A percentile compares a stretch with the other conserved stretches of the same genome.
These are phyloP conservation scores for Diaporthe batatas DNA, from an alignment of 2,329 filamentous ascomycete genomes.

Conservation along the genomic window DNA sequence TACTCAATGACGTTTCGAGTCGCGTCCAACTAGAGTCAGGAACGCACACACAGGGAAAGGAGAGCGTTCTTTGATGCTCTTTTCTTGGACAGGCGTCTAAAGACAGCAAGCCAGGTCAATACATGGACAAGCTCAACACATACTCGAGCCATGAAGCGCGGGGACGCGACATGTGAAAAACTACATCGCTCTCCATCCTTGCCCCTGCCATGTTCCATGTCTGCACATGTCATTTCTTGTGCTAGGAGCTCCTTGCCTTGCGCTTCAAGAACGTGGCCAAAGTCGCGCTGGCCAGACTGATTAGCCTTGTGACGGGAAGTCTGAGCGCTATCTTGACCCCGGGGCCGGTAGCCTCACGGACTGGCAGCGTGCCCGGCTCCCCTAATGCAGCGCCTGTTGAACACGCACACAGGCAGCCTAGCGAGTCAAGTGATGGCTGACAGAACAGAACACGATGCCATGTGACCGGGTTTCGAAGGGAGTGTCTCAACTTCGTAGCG, in stretches of 20 bases:
- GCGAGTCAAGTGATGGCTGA: not conserved
- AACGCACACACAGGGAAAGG: too few species aligned
- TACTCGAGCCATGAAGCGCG: too few species aligned
- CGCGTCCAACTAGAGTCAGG: too few species aligned
- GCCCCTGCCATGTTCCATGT: not conserved
- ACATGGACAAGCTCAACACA: too few species aligned
- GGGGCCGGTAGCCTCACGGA: not conserved
- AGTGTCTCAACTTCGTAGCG: too few species aligned
- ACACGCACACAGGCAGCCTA: not conserved
- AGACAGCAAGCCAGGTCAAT: too few species aligned
- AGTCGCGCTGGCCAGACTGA: not conserved
- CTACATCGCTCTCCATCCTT: not conserved
- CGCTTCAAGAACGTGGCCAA: not conserved
- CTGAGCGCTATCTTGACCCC: not conserved
- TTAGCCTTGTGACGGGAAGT: not conserved
- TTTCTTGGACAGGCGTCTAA: not conserved
- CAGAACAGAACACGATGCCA: not conserved
- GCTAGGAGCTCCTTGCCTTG: not conserved
- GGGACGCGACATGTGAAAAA: not conserved
- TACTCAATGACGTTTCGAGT: too few species aligned
- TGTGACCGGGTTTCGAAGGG: too few species aligned
- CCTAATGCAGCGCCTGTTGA: not conserved
- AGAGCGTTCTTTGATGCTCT: not conserved
- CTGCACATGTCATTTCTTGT: not conserved
- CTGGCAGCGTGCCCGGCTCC: not conserved